Evolutionary conservation across 2,329 filamentous ascomycete genomes (phyloP).

Genomic region (Mycocentrospora acerina): DNA sequence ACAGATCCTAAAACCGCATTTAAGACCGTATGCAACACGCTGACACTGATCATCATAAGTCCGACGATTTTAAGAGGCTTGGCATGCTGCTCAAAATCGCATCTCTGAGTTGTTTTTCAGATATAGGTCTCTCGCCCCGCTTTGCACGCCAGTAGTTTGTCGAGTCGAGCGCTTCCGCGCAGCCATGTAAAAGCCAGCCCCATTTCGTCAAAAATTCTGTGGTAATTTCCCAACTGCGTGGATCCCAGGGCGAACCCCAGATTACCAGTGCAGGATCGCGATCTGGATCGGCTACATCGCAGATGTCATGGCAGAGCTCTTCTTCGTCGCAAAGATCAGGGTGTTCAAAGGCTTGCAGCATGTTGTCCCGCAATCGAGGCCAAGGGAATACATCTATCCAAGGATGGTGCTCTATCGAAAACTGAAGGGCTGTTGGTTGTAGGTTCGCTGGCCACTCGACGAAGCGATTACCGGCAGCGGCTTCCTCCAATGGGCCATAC

Average conservation of each 20-base stretch:
- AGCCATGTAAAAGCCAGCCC: conserved; percentile 44
- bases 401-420: conserved; percentile 44
- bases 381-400: conserved; percentile 43
- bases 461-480: neutral
- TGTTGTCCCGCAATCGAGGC: conserved; percentile 45
- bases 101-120: conserved; percentile 5
- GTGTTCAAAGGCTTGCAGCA: conserved; percentile 36
- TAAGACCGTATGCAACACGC: conserved; percentile 4
- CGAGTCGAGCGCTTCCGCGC: conserved; percentile 39
- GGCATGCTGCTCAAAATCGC: conserved; percentile 6
- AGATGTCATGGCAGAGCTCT: conserved; percentile 18
- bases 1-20: neutral
- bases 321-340: conserved; percentile 26
- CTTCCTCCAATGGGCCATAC: conserved; percentile 1
- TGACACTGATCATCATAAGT: conserved; percentile 7
- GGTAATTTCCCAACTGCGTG: conserved; percentile 52
- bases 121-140: conserved; percentile 12
- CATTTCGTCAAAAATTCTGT: conserved; percentile 51
- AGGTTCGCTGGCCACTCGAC: conserved; percentile 10
- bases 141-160: conserved; percentile 19
- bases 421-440: conserved; percentile 44
- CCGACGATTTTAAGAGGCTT: neutral
- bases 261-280: conserved; percentile 41
- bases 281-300: conserved; percentile 6
- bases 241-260: conserved; percentile 53